These are phyloP conservation scores for Anastatica hierochuntica DNA, from an alignment of 345 rosid species.

Conservation along the genomic window DNA sequence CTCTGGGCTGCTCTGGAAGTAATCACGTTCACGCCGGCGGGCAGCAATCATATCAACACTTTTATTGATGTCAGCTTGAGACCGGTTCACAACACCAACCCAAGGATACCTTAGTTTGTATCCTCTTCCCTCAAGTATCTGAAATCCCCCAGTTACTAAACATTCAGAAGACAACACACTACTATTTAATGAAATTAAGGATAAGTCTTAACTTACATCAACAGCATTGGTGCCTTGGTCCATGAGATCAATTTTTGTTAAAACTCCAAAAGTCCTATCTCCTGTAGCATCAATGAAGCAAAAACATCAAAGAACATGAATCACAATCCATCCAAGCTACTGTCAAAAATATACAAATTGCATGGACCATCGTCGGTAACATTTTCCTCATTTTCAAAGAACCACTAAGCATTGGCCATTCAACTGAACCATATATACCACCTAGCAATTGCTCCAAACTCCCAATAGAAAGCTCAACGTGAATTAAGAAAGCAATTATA, in stretches of 20 bases:
- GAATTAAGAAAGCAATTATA: not conserved
- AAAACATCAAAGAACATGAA: not conserved
- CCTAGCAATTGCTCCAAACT: not conserved
- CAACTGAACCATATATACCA: not conserved
- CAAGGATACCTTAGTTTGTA: slow-evolving; percentile 84
- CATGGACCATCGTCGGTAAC: too few species aligned
- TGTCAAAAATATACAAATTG: too few species aligned
- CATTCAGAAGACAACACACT: not conserved
- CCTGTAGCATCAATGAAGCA: slow-evolving; percentile 39
- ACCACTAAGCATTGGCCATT: not conserved
- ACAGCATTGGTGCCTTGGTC: slow-evolving; percentile 93
- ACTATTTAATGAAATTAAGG: not conserved
- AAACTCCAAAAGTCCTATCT: slow-evolving; percentile 82
- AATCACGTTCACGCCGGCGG: slow-evolving; percentile 81
- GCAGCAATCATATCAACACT: slow-evolving; percentile 99
- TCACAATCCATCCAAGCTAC: not conserved
- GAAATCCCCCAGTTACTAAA: slow-evolving; percentile 4
- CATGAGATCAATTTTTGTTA: slow-evolving; percentile 93
- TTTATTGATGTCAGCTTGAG: slow-evolving; percentile 95
- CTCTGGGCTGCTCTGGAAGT: slow-evolving; percentile 51
- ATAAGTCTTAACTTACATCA: slow-evolving; percentile 51
- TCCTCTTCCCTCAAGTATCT: slow-evolving; percentile 90
- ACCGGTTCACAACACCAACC: slow-evolving; percentile 97
- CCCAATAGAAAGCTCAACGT: not conserved
- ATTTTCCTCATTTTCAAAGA: too few species aligned